Percentiles rank a stretch among this genome's conserved stretches.
phyloP scores from a whole-genome alignment of 352 stramenopile genomes.

The Aphanomyces cochlioides region DNA sequence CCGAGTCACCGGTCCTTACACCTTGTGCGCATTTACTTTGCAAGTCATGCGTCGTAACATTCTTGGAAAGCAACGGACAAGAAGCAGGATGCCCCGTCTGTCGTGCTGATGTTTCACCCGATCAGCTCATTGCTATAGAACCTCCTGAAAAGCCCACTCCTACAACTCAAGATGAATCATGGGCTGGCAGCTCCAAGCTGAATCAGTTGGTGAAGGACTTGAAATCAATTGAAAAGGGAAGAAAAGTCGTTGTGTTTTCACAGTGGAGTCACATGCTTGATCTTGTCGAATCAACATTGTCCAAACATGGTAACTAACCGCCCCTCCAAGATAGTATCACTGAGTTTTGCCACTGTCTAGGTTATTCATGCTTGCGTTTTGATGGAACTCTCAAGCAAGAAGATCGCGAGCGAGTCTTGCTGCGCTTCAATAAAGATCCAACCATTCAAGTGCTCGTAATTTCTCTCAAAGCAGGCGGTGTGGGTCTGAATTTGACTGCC shows the following conservation, averaged over 20 bases:
- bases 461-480: conserved; percentile 83
- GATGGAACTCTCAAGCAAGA: conserved; percentile 71
- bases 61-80: conserved; percentile 37
- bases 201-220: conserved; percentile 63
- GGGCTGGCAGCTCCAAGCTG: conserved; percentile 54
- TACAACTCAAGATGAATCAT: background rate
- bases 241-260: conserved; percentile 88
- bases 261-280: conserved; percentile 89
- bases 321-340: background rate
- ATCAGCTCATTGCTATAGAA: conserved; percentile 51
- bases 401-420: conserved; percentile 63
- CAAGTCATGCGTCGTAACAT: conserved; percentile 61
- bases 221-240: conserved; percentile 49
- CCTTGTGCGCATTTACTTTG: conserved; percentile 85
- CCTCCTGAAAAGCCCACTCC: conserved; percentile 12
- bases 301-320: conserved; percentile 32
- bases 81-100: conserved; percentile 76
- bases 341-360: background rate
- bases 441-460: conserved; percentile 76
- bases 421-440: conserved; percentile 54
- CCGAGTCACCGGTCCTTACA: conserved; percentile 67
- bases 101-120: conserved; percentile 53
- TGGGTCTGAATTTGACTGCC: conserved; percentile 88
- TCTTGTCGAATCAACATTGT: conserved; percentile 61
- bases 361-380: conserved; percentile 61